Evolutionary conservation across 2,329 filamentous ascomycete species (phyloP).

Genomic region (Aspergillus sp.): DNA sequence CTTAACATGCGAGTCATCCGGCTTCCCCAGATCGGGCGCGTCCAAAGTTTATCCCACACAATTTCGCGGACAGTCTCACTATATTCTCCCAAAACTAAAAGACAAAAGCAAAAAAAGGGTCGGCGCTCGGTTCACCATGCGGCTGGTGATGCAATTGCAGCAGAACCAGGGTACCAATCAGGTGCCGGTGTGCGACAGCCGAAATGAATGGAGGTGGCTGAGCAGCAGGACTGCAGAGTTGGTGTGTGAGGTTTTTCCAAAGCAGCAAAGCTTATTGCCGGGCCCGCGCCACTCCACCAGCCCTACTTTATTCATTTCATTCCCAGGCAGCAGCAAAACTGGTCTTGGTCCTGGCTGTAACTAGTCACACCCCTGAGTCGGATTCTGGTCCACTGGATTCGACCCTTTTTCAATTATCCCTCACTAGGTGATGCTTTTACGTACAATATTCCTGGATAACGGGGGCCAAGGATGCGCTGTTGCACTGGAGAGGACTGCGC

Average conservation of each 20-base stretch:
- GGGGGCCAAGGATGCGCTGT: no score
- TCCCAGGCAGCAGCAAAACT: not conserved
- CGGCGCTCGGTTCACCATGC: conserved; percentile 16
- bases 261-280: conserved; percentile 10
- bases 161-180: conserved; percentile 3
- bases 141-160: conserved; percentile 10
- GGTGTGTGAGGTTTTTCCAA: not conserved
- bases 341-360: no score
- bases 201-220: conserved; percentile 16
- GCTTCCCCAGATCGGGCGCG: not conserved
- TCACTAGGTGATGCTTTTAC: no score
- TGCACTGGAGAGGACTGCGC: no score
- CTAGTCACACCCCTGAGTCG: not conserved
- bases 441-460: no score
- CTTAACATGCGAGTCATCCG: not conserved
- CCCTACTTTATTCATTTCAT: no score
- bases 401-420: no score
- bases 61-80: not conserved
- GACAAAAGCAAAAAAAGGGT: not conserved
- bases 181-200: not conserved
- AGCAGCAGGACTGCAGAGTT: not conserved
- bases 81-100: not conserved
- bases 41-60: not conserved
- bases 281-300: no score
- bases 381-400: not conserved